A percentile compares a stretch with the other conserved stretches of the same genome.
phyloP scores from a whole-genome alignment of 768 basidiomycete species.

The Pisolithus tinctorius region DNA sequence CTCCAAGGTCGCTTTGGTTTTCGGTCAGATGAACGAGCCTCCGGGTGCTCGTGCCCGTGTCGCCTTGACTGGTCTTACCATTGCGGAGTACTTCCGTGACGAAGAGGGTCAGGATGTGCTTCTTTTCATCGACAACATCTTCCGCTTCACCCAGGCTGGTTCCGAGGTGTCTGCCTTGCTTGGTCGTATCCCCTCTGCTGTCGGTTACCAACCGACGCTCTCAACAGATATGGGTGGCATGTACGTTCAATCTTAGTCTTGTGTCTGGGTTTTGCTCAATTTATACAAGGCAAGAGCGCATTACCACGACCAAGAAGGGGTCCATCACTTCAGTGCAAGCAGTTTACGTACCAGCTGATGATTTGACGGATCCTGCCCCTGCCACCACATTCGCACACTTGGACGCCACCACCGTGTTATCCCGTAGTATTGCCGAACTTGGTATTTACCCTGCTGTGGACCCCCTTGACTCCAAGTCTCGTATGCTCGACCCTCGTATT shows the following conservation, averaged over 20 bases:
- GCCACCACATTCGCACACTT: conserved; percentile 99
- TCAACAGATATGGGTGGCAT: conserved; percentile 99
- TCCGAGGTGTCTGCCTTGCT: conserved; percentile 99
- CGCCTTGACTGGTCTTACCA: conserved; percentile 97
- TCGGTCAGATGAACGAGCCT: conserved; percentile 99
- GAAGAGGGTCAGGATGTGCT: conserved; percentile 99
- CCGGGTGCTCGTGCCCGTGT: conserved; percentile 99
- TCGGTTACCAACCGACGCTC: conserved; percentile 99
- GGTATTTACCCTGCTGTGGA: conserved; percentile 99
- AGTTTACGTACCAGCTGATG: conserved; percentile 99
- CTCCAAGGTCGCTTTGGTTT: conserved; percentile 99
- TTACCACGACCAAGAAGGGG: conserved; percentile 99
- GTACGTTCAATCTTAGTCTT: conserved; percentile 39
- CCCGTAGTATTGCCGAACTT: conserved; percentile 96
- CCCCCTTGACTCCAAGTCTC: conserved; percentile 98
- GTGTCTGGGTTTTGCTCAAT: conserved; percentile 5
- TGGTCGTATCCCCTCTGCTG: conserved; percentile 99
- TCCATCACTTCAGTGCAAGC: conserved; percentile 99
- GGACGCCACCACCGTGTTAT: conserved; percentile 99
- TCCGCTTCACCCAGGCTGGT: conserved; percentile 99
- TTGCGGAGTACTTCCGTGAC: conserved; percentile 99
- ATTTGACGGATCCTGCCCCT: conserved; percentile 99
- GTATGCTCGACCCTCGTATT: conserved; percentile 99
- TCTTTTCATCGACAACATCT: conserved; percentile 99
- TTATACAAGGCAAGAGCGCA: conserved; percentile 86